Evolutionary conservation across 179 eudicot species (phyloP).

Genomic region (Silene vulgaris): DNA sequence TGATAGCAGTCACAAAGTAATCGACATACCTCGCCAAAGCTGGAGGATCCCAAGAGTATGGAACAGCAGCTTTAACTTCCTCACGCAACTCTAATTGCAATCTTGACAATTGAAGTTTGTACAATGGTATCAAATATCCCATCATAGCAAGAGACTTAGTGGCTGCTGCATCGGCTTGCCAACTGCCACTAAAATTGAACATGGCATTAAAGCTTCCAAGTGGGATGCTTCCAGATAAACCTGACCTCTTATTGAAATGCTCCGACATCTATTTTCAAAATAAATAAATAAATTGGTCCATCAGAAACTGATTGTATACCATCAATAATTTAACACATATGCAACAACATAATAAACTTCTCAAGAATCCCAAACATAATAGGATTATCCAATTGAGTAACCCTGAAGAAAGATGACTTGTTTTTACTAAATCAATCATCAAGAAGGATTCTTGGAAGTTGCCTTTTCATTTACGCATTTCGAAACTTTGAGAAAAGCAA

Average conservation of each 20-base stretch:
- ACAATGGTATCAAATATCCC: slow-evolving; percentile 68
- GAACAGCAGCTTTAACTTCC: slow-evolving; percentile 79
- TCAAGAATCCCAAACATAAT: neutral
- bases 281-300: neutral
- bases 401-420: too few species aligned
- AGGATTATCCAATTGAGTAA: too few species aligned
- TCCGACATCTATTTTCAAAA: slow-evolving; percentile 61
- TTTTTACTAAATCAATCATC: too few species aligned
- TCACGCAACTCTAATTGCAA: slow-evolving; percentile 51
- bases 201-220: slow-evolving; percentile 97
- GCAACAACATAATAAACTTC: neutral
- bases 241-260: slow-evolving; percentile 66
- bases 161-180: slow-evolving; percentile 83
- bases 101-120: slow-evolving; percentile 47
- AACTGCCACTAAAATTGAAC: slow-evolving; percentile 94
- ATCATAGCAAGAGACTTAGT: slow-evolving; percentile 93
- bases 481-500: neutral
- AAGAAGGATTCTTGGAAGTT: too few species aligned
- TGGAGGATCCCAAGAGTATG: slow-evolving; percentile 93
- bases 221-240: slow-evolving; percentile 64
- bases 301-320: neutral
- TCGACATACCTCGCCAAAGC: slow-evolving; percentile 81
- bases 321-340: neutral
- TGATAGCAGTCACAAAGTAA: slow-evolving; percentile 1
- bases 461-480: neutral